Percentiles rank a stretch among this genome's conserved stretches.
These are phyloP conservation scores for Jatropha podagrica DNA, from an alignment of 441 rosid genomes.

Conservation along the genomic window DNA sequence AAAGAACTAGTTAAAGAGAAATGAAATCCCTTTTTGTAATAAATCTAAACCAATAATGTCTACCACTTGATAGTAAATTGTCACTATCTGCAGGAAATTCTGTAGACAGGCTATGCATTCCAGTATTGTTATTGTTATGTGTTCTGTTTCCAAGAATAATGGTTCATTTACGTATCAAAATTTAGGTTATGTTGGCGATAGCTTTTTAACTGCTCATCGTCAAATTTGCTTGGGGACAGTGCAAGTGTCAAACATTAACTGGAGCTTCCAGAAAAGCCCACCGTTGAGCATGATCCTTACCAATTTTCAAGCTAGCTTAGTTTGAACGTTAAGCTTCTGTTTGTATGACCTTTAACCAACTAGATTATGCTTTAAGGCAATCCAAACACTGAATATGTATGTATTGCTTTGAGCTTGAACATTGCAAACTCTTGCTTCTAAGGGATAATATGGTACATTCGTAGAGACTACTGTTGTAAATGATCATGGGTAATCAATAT, in stretches of 20 bases:
- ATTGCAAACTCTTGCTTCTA: neutral
- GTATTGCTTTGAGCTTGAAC: neutral
- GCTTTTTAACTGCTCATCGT: too few species aligned
- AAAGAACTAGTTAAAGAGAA: slow-evolving; percentile 18
- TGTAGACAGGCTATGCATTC: too few species aligned
- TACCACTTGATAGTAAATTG: neutral
- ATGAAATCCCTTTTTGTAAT: neutral
- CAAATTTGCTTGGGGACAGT: too few species aligned
- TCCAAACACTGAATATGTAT: slow-evolving; percentile 12
- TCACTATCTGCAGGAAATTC: neutral
- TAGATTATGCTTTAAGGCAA: slow-evolving; percentile 44
- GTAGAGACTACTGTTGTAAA: neutral
- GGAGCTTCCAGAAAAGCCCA: slow-evolving; percentile 25
- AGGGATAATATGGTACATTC: slow-evolving; percentile 15
- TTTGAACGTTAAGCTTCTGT: slow-evolving; percentile 66
- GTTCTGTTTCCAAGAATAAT: too few species aligned
- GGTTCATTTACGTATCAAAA: too few species aligned
- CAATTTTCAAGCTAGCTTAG: slow-evolving; percentile 36
- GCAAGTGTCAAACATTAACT: too few species aligned
- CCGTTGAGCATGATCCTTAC: slow-evolving; percentile 19
- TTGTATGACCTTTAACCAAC: slow-evolving; percentile 29
- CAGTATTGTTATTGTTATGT: too few species aligned
- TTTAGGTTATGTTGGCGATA: too few species aligned
- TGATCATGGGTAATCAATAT: too few species aligned
- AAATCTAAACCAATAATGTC: neutral